phyloP scores from a whole-genome alignment of 345 rosid species.

The Bruguiera gymnorhiza region DNA sequence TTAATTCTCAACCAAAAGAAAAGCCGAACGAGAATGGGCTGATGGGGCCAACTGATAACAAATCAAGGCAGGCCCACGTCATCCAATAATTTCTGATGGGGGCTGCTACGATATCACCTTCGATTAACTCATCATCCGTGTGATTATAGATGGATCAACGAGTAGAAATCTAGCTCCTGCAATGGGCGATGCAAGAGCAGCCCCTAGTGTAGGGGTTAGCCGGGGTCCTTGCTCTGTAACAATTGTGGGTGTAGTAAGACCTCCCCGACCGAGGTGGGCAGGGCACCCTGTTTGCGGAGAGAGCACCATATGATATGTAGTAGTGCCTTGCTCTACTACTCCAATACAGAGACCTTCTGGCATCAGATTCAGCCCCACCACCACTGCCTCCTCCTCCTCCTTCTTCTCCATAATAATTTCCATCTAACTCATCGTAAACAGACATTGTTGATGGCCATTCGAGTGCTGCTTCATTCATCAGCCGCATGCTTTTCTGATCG shows the following conservation, averaged over 20 bases:
- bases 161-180: slow-evolving; percentile 13
- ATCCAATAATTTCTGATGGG: no score
- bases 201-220: slow-evolving; percentile 27
- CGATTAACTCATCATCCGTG: no score
- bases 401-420: neutral
- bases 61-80: no score
- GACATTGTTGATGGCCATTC: slow-evolving; percentile 16
- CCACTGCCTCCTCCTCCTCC: slow-evolving; percentile 3
- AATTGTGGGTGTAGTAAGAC: slow-evolving; percentile 27
- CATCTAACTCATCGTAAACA: slow-evolving; percentile 5
- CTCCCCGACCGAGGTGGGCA: slow-evolving; percentile 31
- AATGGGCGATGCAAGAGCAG: slow-evolving; percentile 25
- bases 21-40: no score
- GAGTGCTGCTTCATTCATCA: neutral
- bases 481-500: slow-evolving; percentile 2
- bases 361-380: neutral
- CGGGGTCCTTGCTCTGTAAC: slow-evolving; percentile 14
- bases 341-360: slow-evolving; percentile 8
- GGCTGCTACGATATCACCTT: no score
- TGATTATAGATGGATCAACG: no score
- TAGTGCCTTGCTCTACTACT: slow-evolving; percentile 6
- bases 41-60: no score
- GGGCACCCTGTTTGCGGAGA: slow-evolving; percentile 24
- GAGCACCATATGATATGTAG: slow-evolving; percentile 27
- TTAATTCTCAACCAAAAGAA: no score